A percentile compares a stretch with the other conserved stretches of the same genome.
Conservation (phyloP, 192 early-diverging fungal genomes). For the Thoreauomyces humboldtii region DNA sequence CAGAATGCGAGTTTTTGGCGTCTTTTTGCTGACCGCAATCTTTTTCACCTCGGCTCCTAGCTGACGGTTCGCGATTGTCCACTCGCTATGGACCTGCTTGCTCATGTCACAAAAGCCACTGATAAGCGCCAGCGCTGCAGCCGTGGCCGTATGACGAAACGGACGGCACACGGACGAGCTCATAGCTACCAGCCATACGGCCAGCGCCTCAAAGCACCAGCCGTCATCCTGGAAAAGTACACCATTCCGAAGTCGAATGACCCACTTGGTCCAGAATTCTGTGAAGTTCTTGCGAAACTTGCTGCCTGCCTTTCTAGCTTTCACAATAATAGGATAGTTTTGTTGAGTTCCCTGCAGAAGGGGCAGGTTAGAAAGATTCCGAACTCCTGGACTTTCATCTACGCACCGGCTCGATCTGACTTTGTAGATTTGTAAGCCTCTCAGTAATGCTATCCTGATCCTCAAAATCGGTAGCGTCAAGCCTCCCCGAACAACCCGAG, state of each 20-base stretch:
- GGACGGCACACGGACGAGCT: conserved; percentile 76
- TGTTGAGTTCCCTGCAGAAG: conserved; percentile 36
- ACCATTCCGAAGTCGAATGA: conserved; percentile 16
- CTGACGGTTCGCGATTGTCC: conserved; percentile 68
- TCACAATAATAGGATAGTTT: conserved; percentile 81
- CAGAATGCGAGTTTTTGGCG: conserved; percentile 27
- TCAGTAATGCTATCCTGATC: conserved; percentile 58
- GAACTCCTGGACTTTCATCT: background rate
- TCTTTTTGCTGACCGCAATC: conserved; percentile 24
- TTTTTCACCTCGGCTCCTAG: conserved; percentile 57
- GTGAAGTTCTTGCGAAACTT: conserved; percentile 66
- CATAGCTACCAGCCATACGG: conserved; percentile 42
- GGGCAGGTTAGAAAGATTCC: background rate
- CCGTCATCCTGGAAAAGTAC: conserved; percentile 57
- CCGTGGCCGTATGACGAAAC: conserved; percentile 86
- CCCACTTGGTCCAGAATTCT: conserved; percentile 60
- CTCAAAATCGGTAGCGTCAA: conserved; percentile 30
- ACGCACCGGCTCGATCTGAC: conserved; percentile 55
- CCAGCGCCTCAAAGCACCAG: conserved; percentile 33
- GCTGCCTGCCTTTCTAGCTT: conserved; percentile 42
- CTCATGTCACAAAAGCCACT: conserved; percentile 67
- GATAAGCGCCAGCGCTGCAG: conserved; percentile 65
- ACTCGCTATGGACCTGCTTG: conserved; percentile 56
- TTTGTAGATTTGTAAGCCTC: conserved; percentile 57
- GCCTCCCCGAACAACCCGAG: conserved; percentile 21